A percentile compares a stretch with the other conserved stretches of the same genome.
Conservation (phyloP, 768 basidiomycete species). For the Termitomyces sp. region DNA sequence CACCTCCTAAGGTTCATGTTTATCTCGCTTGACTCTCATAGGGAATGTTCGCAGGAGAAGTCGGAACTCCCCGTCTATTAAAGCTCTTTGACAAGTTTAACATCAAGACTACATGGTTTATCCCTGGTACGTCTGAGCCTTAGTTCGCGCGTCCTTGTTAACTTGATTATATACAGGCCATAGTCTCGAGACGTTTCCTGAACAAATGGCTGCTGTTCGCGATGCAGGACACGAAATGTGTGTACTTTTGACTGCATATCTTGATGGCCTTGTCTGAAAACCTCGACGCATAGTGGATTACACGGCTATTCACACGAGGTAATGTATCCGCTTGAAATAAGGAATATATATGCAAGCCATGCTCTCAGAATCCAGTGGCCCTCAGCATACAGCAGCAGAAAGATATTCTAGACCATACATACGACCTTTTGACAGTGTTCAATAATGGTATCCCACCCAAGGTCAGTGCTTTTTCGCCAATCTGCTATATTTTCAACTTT, state of each 20-base stretch:
- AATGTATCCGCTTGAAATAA: neutral
- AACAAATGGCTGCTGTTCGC: constrained; percentile 65
- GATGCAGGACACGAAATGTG: constrained; percentile 76
- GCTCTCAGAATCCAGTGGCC: constrained; percentile 51
- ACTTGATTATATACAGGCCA: constrained; percentile 43
- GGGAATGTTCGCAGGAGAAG: constrained; percentile 77
- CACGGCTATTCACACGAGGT: constrained; percentile 76
- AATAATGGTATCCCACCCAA: constrained; percentile 58
- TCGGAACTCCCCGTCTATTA: constrained; percentile 65
- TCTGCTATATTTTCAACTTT: neutral
- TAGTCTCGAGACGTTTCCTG: constrained; percentile 72
- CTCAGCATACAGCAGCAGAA: constrained; percentile 67
- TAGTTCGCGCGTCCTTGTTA: neutral
- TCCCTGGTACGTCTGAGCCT: constrained; percentile 48
- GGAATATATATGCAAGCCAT: neutral
- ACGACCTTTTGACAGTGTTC: constrained; percentile 63
- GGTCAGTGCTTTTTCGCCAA: constrained; percentile 16
- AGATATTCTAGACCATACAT: constrained; percentile 67
- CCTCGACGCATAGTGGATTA: constrained; percentile 43
- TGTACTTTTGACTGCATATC: constrained; percentile 12
- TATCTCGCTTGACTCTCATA: constrained; percentile 10
- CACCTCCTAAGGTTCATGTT: neutral
- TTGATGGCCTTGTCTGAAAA: neutral
- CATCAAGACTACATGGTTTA: constrained; percentile 74
- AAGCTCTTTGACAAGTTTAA: constrained; percentile 71